Evolutionary conservation across 768 basidiomycete genomes (phyloP).

Genomic region (Roridomyces roridus): DNA sequence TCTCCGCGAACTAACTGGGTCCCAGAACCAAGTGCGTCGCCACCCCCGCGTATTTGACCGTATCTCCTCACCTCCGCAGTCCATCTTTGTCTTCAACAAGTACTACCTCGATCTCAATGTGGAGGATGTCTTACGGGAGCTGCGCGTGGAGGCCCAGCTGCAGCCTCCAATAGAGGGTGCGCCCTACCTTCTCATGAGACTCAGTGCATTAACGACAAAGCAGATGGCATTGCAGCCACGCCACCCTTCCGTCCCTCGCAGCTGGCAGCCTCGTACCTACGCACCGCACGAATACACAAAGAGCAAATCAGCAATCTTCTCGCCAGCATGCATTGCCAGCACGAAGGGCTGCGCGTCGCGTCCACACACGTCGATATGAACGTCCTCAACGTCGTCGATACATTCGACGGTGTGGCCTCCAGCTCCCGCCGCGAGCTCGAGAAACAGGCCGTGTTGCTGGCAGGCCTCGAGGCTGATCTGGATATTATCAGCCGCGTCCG

Average conservation of each 20-base stretch:
- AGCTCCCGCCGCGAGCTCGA: constrained; percentile 70
- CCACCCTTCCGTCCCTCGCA: constrained; percentile 76
- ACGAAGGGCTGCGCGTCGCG: constrained; percentile 76
- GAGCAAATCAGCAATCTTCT: constrained; percentile 62
- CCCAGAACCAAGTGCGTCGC: constrained; percentile 71
- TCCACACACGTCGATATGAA: constrained; percentile 74
- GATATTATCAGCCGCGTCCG: constrained; percentile 69
- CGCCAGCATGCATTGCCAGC: constrained; percentile 65
- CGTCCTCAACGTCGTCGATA: constrained; percentile 71
- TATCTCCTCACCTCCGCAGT: constrained; percentile 37
- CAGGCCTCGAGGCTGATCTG: constrained; percentile 72
- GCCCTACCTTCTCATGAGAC: no score
- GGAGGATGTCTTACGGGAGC: constrained; percentile 66
- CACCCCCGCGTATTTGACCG: not conserved
- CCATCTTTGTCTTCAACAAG: constrained; percentile 87
- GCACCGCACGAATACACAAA: constrained; percentile 66
- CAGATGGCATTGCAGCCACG: constrained; percentile 68
- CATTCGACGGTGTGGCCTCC: constrained; percentile 65
- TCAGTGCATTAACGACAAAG: no score
- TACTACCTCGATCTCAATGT: constrained; percentile 74
- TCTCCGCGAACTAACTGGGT: constrained; percentile 75
- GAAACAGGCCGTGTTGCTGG: constrained; percentile 67
- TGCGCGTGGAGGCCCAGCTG: constrained; percentile 64
- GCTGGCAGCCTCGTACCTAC: constrained; percentile 70
- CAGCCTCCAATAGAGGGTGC: constrained; percentile 79